Evolutionary conservation across 73 alveolate species (phyloP).

Genomic region (Symbiodinium natans): DNA sequence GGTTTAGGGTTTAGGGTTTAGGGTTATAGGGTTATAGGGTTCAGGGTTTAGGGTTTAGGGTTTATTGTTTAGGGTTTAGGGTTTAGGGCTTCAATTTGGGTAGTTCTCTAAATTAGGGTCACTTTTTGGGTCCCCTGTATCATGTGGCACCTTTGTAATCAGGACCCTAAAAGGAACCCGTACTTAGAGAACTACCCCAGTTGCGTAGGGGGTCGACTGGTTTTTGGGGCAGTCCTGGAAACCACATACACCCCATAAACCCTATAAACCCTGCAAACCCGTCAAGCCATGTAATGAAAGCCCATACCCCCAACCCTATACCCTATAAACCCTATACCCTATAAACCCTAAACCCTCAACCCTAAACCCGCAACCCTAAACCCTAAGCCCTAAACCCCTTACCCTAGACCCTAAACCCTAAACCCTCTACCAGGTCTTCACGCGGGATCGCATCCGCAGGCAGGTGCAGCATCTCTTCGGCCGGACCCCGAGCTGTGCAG

Average conservation of each 20-base stretch:
- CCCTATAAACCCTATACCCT: neutral
- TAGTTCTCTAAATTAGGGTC: too few relatives aligned
- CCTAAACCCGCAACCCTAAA: too few relatives aligned
- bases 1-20: neutral
- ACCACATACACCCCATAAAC: too few relatives aligned
- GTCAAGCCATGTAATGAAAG: too few relatives aligned
- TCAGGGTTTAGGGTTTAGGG: too few relatives aligned
- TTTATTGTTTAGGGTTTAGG: too few relatives aligned
- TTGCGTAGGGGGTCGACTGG: too few relatives aligned
- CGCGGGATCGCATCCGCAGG: conserved; percentile 68
- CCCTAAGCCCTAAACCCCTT: neutral
- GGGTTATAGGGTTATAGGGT: too few relatives aligned
- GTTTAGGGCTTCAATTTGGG: too few relatives aligned
- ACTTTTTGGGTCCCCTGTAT: neutral
- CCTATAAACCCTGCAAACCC: too few relatives aligned
- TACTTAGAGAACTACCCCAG: neutral
- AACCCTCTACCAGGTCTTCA: conserved; percentile 12
- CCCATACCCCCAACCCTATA: neutral
- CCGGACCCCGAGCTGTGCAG: neutral
- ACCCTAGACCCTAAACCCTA: neutral
- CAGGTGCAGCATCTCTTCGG: neutral
- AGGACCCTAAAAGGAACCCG: neutral
- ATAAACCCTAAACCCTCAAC: neutral
- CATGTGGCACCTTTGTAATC: neutral
- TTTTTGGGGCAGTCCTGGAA: too few relatives aligned